Evolutionary conservation across 2,329 filamentous ascomycete genomes (phyloP).

Genomic region (Fusarium mundagurra): DNA sequence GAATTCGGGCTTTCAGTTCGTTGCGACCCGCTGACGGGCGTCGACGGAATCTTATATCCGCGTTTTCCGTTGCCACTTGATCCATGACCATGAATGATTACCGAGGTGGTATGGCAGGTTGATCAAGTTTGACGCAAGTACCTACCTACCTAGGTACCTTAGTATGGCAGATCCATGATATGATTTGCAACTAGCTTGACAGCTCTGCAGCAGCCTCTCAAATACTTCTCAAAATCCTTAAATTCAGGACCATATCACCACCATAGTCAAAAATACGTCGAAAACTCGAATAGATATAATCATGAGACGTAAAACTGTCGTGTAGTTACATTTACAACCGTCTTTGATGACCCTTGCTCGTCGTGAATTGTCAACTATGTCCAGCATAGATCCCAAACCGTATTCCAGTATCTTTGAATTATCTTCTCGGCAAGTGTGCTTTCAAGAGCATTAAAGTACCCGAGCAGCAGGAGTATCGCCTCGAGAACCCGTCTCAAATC

Average conservation of each 20-base stretch:
- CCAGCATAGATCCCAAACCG: slow-evolving; percentile 36
- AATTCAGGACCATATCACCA: background rate
- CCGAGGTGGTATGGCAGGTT: background rate
- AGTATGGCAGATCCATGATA: background rate
- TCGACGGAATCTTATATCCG: background rate
- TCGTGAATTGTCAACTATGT: slow-evolving; percentile 32
- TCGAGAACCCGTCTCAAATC: slow-evolving; percentile 22
- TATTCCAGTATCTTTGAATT: slow-evolving; percentile 39
- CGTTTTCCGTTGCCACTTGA: slow-evolving; percentile 14
- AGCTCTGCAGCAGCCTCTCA: background rate
- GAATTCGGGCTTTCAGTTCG: slow-evolving; percentile 12
- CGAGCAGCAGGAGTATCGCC: slow-evolving; percentile 12
- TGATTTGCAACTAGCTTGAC: background rate
- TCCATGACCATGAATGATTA: background rate
- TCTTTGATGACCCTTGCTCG: slow-evolving; percentile 9
- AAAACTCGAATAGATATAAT: slow-evolving; percentile 15
- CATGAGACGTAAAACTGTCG: slow-evolving; percentile 30
- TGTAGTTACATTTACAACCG: slow-evolving; percentile 28
- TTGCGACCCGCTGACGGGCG: slow-evolving; percentile 10
- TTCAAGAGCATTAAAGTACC: background rate
- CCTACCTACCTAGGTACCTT: background rate
- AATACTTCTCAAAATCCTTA: background rate
- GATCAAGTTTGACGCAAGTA: background rate
- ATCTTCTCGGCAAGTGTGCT: slow-evolving; percentile 21
- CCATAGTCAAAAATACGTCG: background rate